phyloP scores from a whole-genome alignment of 2,329 filamentous ascomycete species.

The Aspergillus alliaceus region DNA sequence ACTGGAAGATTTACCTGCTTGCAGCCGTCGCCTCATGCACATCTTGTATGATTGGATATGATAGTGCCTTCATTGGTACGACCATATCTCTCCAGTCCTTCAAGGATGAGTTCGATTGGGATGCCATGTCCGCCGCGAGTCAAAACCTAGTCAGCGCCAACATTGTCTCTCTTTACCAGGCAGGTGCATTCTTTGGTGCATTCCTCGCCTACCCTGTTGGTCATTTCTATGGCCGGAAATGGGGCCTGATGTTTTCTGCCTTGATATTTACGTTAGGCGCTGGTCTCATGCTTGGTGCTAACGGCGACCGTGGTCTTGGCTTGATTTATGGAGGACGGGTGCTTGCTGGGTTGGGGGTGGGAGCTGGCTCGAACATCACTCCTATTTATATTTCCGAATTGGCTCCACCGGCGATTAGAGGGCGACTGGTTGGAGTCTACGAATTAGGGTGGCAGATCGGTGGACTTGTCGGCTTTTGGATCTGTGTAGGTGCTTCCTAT shows the following conservation, averaged over 20 bases:
- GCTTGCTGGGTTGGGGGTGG: constrained; percentile 58
- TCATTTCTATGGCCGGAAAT: constrained; percentile 67
- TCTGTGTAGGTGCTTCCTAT: constrained; percentile 35
- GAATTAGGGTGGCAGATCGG: constrained; percentile 58
- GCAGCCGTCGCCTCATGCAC: constrained; percentile 57
- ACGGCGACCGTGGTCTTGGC: constrained; percentile 61
- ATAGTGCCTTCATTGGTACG: constrained; percentile 77
- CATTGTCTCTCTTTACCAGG: constrained; percentile 79
- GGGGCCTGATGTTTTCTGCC: constrained; percentile 62
- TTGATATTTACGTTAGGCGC: constrained; percentile 69
- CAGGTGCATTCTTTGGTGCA: constrained; percentile 80
- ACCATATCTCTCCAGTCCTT: constrained; percentile 72
- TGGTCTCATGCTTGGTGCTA: constrained; percentile 70
- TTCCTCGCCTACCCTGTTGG: constrained; percentile 65
- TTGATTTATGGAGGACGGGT: constrained; percentile 59
- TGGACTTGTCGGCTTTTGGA: constrained; percentile 54
- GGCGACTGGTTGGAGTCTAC: constrained; percentile 59
- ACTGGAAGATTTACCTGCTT: constrained; percentile 59
- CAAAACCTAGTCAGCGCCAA: constrained; percentile 65
- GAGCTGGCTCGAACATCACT: constrained; percentile 56
- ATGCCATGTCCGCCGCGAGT: constrained; percentile 39
- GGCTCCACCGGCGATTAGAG: constrained; percentile 58
- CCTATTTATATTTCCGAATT: constrained; percentile 63
- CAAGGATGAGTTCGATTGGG: constrained; percentile 66
- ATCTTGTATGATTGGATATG: constrained; percentile 62